These are phyloP conservation scores for Trichomonas gallinae DNA, from an alignment of 208 protist genomes.

Conservation along the genomic window DNA sequence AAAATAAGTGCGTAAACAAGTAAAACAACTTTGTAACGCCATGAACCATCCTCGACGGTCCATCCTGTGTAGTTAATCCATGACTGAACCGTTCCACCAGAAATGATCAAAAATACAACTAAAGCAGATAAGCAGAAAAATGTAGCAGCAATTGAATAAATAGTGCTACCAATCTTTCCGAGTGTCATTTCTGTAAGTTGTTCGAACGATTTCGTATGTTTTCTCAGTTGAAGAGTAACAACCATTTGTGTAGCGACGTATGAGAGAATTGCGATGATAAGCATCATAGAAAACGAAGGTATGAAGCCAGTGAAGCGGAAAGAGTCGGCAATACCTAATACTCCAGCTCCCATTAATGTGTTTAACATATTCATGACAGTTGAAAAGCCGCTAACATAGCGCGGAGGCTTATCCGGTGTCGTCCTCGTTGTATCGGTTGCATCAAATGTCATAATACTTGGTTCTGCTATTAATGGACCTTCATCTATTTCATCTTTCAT, in stretches of 20 bases:
- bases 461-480: not conserved
- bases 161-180: not conserved
- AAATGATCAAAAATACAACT: not conserved
- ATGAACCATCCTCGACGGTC: not conserved
- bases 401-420: not conserved
- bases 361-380: constrained; percentile 17
- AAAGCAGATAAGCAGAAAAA: not conserved
- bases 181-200: not conserved
- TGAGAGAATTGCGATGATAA: not conserved
- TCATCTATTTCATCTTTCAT: not conserved
- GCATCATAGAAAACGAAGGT: not conserved
- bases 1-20: not conserved
- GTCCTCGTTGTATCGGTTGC: not conserved
- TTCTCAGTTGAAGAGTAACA: not conserved
- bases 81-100: not conserved
- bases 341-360: not conserved
- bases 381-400: not conserved
- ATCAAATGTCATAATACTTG: not conserved
- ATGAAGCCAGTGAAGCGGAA: not conserved
- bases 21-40: not conserved
- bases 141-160: not conserved
- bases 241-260: not conserved
- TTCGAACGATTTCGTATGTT: not conserved
- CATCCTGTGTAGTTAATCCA: not conserved
- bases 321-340: not conserved